These are phyloP conservation scores for Celoporthe dispersa DNA, from an alignment of 2,329 filamentous ascomycete genomes.

Conservation along the genomic window DNA sequence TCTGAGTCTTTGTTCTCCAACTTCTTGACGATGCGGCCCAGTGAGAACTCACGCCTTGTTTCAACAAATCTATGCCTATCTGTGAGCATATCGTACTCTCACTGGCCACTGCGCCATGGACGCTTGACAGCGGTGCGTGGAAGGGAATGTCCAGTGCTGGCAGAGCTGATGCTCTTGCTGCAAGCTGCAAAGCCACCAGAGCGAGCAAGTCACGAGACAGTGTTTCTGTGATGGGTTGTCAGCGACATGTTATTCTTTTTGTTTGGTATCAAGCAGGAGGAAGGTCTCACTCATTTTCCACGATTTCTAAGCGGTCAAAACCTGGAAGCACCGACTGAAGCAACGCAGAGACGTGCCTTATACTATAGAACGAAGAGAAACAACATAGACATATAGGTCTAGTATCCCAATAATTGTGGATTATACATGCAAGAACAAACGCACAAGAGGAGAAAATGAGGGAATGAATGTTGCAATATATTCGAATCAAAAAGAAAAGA, in stretches of 20 bases:
- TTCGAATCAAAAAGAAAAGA: not conserved
- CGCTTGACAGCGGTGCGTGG: constrained; percentile 22
- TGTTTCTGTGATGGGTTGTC: constrained; percentile 1
- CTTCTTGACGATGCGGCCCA: not conserved
- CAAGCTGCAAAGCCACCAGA: constrained; percentile 15
- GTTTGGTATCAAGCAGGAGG: not conserved
- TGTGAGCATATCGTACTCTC: constrained; percentile 71
- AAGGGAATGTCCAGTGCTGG: constrained; percentile 8
- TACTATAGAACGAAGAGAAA: not conserved
- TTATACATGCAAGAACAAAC: not conserved
- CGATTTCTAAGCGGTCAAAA: constrained; percentile 7
- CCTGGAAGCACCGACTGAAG: not conserved
- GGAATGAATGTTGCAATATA: not conserved
- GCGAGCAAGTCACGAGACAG: constrained; percentile 13
- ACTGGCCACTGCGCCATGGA: constrained; percentile 68
- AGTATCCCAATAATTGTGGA: not conserved
- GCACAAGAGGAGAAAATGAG: not conserved
- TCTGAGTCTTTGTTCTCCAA: constrained; percentile 9
- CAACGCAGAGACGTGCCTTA: not conserved
- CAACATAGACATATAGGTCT: not conserved
- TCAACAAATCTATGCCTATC: constrained; percentile 68
- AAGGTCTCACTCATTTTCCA: constrained; percentile 24
- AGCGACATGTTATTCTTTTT: not conserved
- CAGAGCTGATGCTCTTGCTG: constrained; percentile 16
- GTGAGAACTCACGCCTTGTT: constrained; percentile 49